Percentiles rank a stretch among this genome's conserved stretches.
Conservation (phyloP, 495 filamentous ascomycete genomes). For the Evansstolkia leycettana region DNA sequence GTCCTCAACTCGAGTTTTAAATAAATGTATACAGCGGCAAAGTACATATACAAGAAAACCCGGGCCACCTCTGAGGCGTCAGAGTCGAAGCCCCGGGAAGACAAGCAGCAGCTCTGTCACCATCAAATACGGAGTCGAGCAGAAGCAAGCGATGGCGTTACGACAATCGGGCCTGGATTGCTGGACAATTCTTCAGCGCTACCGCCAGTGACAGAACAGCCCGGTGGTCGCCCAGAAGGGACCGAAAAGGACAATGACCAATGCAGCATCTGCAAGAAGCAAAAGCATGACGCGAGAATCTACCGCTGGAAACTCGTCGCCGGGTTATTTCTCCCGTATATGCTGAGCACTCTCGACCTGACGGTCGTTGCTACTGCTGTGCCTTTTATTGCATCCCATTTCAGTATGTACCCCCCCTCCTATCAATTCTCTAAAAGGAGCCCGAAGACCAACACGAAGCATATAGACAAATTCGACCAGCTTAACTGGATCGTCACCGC, state of each 20-base stretch:
- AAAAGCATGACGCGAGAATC: constrained; percentile 5
- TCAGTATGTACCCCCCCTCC: constrained; percentile 25
- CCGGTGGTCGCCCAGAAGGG: no score
- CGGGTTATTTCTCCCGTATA: constrained; percentile 40
- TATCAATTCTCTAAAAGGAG: not conserved
- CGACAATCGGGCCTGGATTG: no score
- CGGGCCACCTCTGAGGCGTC: not conserved
- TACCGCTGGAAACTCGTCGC: constrained; percentile 43
- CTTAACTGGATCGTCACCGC: constrained; percentile 53
- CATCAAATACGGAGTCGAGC: no score
- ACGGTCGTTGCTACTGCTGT: constrained; percentile 50
- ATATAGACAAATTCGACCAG: constrained; percentile 37
- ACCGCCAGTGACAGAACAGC: no score
- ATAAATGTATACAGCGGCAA: not conserved
- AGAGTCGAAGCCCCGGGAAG: no score
- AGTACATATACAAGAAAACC: not conserved
- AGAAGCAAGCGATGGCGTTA: no score
- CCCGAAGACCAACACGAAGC: constrained; percentile 1
- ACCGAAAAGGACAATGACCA: no score
- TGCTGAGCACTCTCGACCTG: constrained; percentile 39
- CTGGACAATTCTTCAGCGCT: no score
- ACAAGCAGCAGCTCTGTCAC: not conserved
- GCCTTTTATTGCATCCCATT: constrained; percentile 46
- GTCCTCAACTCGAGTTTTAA: no score
- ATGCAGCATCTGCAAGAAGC: constrained; percentile 4